Conservation (phyloP, 345 rosid species). For the Sonneratia caseolaris region DNA sequence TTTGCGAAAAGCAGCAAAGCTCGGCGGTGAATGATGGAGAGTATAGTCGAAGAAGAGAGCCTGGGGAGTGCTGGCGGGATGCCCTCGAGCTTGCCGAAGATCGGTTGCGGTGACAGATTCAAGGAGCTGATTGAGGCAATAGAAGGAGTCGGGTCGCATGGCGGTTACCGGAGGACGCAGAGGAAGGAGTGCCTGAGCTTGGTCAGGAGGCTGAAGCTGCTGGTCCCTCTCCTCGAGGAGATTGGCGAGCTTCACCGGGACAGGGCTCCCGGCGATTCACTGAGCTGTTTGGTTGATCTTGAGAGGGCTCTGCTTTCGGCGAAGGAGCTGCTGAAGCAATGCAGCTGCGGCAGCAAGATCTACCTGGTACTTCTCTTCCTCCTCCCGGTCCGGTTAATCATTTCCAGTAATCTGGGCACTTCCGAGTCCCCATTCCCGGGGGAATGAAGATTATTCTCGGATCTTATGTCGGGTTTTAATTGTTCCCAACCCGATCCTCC, state of each 20-base stretch:
- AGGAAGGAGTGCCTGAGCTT: conserved; percentile 47
- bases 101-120: conserved; percentile 14
- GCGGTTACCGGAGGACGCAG: conserved; percentile 36
- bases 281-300: conserved; percentile 24
- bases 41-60: conserved; percentile 6
- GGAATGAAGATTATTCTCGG: not conserved
- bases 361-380: conserved; percentile 26
- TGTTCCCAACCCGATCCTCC: no score
- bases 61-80: not conserved
- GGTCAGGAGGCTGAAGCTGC: conserved; percentile 51
- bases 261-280: conserved; percentile 7
- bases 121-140: conserved; percentile 31
- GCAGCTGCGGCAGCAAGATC: conserved; percentile 54
- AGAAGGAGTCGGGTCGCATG: conserved; percentile 30
- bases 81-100: not conserved
- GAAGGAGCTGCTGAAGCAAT: conserved; percentile 42
- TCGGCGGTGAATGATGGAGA: conserved; percentile 18
- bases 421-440: not conserved
- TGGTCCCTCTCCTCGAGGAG: conserved; percentile 49
- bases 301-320: conserved; percentile 35
- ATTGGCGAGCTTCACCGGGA: conserved; percentile 23
- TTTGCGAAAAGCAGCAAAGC: not conserved
- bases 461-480: no score
- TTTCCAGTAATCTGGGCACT: not conserved
- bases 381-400: not conserved